phyloP scores from a whole-genome alignment of 2,329 filamentous ascomycete species.

The Sporothrix phasma region DNA sequence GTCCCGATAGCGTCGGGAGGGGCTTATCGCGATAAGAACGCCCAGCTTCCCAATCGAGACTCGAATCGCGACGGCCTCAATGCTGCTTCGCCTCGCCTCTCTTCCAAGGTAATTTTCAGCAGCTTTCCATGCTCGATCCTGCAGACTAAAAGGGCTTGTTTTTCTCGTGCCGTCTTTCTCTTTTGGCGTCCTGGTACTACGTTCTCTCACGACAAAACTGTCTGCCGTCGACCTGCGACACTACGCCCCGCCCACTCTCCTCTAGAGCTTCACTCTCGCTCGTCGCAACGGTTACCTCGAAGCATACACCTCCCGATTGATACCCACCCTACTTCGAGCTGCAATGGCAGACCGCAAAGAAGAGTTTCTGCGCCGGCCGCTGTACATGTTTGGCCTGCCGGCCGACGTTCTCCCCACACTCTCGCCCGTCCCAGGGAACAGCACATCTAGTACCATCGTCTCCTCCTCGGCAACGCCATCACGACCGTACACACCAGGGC shows the following conservation, averaged over 20 bases:
- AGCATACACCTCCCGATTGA: neutral
- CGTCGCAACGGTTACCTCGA: neutral
- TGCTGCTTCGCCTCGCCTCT: neutral
- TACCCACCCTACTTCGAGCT: neutral
- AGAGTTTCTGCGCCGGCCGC: slow-evolving; percentile 40
- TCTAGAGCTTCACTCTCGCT: neutral
- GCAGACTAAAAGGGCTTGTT: neutral
- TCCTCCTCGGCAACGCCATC: slow-evolving; percentile 8
- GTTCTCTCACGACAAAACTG: neutral
- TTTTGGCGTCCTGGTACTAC: neutral
- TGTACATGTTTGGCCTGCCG: slow-evolving; percentile 70
- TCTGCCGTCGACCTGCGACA: neutral
- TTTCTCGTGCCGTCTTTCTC: too few relatives aligned
- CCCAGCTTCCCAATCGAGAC: neutral
- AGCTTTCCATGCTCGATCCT: neutral
- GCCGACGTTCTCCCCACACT: slow-evolving; percentile 61
- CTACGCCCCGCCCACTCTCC: neutral
- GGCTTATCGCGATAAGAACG: slow-evolving; percentile 15
- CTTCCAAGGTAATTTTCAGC: neutral
- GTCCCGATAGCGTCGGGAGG: neutral
- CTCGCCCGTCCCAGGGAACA: slow-evolving; percentile 40
- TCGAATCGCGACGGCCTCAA: neutral
- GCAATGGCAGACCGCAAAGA: slow-evolving; percentile 24
- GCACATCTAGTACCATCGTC: slow-evolving; percentile 23
- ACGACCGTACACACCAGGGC: neutral